Percentiles rank a stretch among this genome's conserved stretches.
phyloP scores from a whole-genome alignment of 2,329 filamentous ascomycete genomes.

The Pseudogymnoascus sp. region DNA sequence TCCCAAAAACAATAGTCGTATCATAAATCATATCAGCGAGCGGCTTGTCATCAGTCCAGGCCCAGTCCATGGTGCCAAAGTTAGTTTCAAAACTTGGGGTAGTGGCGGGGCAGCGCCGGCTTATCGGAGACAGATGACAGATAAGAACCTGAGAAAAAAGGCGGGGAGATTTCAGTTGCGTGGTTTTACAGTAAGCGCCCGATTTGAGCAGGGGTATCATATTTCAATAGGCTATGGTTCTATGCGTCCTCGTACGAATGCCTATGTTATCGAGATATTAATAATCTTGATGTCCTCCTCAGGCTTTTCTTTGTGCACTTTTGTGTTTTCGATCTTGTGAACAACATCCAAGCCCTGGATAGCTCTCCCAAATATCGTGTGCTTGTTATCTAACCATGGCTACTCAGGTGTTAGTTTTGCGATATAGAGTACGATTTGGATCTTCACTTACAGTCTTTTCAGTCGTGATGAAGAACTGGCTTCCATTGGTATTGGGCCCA shows the following conservation, averaged over 20 bases:
- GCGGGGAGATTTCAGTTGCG: neutral
- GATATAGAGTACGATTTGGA: neutral
- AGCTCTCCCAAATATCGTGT: constrained; percentile 90
- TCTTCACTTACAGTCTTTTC: constrained; percentile 69
- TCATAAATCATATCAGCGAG: constrained; percentile 4
- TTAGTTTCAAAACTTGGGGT: neutral
- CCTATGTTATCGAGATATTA: constrained; percentile 52
- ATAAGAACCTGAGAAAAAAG: neutral
- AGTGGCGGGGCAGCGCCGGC: neutral
- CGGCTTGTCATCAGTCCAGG: neutral
- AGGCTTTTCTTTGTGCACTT: constrained; percentile 82
- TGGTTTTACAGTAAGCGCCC: neutral
- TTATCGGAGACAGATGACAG: neutral
- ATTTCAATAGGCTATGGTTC: neutral
- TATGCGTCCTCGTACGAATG: neutral
- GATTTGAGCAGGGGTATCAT: constrained; percentile 3
- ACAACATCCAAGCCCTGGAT: constrained; percentile 89
- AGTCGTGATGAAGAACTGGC: constrained; percentile 97
- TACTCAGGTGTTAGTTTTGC: constrained; percentile 28
- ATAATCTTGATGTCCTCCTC: constrained; percentile 97
- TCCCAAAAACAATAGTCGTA: neutral
- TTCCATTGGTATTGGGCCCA: constrained; percentile 88
- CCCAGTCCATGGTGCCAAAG: constrained; percentile 1
- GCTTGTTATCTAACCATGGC: constrained; percentile 91
- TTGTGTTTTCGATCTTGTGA: constrained; percentile 87